These are phyloP conservation scores for Cyberlindnera bimundalis DNA, from an alignment of 805 yeast species.

Conservation along the genomic window DNA sequence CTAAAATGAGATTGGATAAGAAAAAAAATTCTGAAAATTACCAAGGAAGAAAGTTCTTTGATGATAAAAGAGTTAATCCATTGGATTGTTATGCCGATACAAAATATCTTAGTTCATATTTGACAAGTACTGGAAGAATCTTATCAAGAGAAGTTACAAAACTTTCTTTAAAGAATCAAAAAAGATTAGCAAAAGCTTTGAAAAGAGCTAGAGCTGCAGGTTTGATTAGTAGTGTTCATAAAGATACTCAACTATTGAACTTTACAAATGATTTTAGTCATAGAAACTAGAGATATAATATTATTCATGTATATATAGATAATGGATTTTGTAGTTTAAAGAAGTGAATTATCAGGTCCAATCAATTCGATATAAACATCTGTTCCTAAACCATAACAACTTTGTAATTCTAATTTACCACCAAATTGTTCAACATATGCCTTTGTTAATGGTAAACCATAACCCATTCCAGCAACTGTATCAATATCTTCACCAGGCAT, in stretches of 20 bases:
- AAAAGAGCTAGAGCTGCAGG: constrained; percentile 82
- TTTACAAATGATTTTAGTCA: constrained; percentile 12
- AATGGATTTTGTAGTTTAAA: constrained; percentile 7
- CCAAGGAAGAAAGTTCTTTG: constrained; percentile 32
- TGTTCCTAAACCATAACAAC: constrained; percentile 75
- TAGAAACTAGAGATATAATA: background rate
- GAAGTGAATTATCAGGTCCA: constrained; percentile 24
- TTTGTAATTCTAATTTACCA: constrained; percentile 65
- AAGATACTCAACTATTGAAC: constrained; percentile 37
- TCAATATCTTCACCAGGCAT: constrained; percentile 70
- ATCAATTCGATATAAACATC: constrained; percentile 61
- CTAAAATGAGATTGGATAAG: constrained; percentile 50
- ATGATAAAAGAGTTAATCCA: constrained; percentile 58
- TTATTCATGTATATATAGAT: background rate
- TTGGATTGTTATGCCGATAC: constrained; percentile 71
- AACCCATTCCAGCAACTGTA: constrained; percentile 91
- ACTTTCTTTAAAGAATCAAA: constrained; percentile 62
- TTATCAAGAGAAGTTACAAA: constrained; percentile 71
- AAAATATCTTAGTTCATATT: constrained; percentile 57
- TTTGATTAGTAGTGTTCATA: constrained; percentile 70
- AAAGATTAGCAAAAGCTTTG: constrained; percentile 68
- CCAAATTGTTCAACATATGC: constrained; percentile 73
- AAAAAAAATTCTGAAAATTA: constrained; percentile 27
- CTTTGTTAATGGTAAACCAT: constrained; percentile 82
- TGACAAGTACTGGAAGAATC: constrained; percentile 73